phyloP scores from a whole-genome alignment of 2,329 filamentous ascomycete genomes.

The Exophiala spinifera region DNA sequence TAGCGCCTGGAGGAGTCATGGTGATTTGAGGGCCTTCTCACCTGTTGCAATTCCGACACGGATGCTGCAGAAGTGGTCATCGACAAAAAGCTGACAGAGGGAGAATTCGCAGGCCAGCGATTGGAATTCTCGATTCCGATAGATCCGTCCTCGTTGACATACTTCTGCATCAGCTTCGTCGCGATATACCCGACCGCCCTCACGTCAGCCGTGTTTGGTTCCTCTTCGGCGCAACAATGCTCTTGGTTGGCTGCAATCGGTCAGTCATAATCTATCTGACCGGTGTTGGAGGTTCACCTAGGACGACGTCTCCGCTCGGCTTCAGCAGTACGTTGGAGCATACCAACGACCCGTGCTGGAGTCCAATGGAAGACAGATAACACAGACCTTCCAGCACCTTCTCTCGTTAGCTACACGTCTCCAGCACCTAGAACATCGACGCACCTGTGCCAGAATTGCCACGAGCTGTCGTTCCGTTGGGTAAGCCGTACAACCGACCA shows the following conservation, averaged over 20 bases:
- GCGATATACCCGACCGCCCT: conserved; percentile 29
- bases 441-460: conserved; percentile 27
- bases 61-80: background rate
- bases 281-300: conserved; percentile 25
- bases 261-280: background rate
- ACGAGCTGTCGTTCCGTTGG: conserved; percentile 25
- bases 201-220: conserved; percentile 17
- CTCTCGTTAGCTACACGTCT: conserved; percentile 8
- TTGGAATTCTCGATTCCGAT: conserved; percentile 34
- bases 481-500: conserved; percentile 22
- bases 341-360: conserved; percentile 30
- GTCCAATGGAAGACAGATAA: conserved; percentile 21
- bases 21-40: background rate
- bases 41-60: background rate
- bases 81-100: background rate
- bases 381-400: conserved; percentile 29
- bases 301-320: conserved; percentile 30
- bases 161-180: conserved; percentile 35
- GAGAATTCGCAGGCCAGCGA: conserved; percentile 27
- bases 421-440: conserved; percentile 5
- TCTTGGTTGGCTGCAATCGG: conserved; percentile 11
- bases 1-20: background rate
- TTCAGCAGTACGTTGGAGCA: conserved; percentile 32
- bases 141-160: conserved; percentile 33
- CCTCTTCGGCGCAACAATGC: background rate